phyloP scores from a whole-genome alignment of 192 early-diverging fungal genomes.

The Coemansia sp. region DNA sequence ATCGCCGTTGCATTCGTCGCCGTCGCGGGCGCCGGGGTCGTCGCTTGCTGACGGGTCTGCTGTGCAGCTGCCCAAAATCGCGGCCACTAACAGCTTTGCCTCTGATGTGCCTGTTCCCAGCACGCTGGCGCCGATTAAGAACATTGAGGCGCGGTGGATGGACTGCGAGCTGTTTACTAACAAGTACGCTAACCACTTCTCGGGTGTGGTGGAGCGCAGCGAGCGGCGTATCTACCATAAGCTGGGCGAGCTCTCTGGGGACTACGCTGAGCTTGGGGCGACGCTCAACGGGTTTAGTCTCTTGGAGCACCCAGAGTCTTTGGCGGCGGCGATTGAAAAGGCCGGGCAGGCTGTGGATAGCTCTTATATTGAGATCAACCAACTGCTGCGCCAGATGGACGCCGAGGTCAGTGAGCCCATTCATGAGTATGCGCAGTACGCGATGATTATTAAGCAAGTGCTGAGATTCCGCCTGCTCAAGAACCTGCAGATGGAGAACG shows the following conservation, averaged over 20 bases:
- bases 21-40: constrained; percentile 46
- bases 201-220: constrained; percentile 68
- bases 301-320: constrained; percentile 63
- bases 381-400: constrained; percentile 73
- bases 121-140: constrained; percentile 60
- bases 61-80: constrained; percentile 50
- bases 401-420: constrained; percentile 79
- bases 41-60: constrained; percentile 44
- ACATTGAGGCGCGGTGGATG: constrained; percentile 82
- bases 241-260: constrained; percentile 71
- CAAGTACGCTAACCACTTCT: constrained; percentile 80
- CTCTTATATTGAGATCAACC: constrained; percentile 71
- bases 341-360: constrained; percentile 92
- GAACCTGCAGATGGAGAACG: constrained; percentile 82
- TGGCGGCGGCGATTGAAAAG: constrained; percentile 87
- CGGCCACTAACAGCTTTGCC: constrained; percentile 42
- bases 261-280: constrained; percentile 88
- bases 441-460: constrained; percentile 82
- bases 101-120: constrained; percentile 58
- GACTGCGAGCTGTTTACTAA: constrained; percentile 91
- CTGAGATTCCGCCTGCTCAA: constrained; percentile 82
- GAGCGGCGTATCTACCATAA: constrained; percentile 74
- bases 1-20: constrained; percentile 65
- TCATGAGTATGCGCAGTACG: constrained; percentile 88
- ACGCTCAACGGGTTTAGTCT: constrained; percentile 95